Evolutionary conservation across 768 basidiomycete species (phyloP).

Genomic region (Pulveroboletus sp.): DNA sequence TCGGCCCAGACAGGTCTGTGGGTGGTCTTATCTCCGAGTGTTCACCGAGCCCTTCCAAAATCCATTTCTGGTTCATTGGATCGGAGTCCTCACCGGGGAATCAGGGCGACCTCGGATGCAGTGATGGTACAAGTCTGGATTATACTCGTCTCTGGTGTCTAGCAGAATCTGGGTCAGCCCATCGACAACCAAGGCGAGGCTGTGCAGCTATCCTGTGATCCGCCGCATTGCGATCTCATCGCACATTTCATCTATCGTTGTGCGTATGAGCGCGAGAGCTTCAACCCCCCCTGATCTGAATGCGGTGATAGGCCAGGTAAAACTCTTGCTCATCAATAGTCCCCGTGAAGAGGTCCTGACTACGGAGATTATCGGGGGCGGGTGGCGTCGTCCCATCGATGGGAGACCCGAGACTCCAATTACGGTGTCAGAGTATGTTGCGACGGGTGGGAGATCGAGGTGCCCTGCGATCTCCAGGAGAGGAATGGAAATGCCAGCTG

Average conservation of each 20-base stretch:
- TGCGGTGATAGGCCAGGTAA: constrained; percentile 79
- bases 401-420: constrained; percentile 50
- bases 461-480: constrained; percentile 66
- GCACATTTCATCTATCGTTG: constrained; percentile 85
- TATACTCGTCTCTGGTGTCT: constrained; percentile 62
- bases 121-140: constrained; percentile 69
- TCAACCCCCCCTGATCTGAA: constrained; percentile 83
- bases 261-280: constrained; percentile 78
- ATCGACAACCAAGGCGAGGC: constrained; percentile 60
- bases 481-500: constrained; percentile 66
- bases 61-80: constrained; percentile 42
- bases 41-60: constrained; percentile 57
- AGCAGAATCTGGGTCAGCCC: constrained; percentile 59
- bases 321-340: constrained; percentile 84
- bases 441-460: constrained; percentile 78
- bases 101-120: constrained; percentile 78
- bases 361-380: constrained; percentile 55
- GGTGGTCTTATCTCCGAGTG: constrained; percentile 41
- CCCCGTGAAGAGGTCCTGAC: constrained; percentile 69
- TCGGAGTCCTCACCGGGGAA: constrained; percentile 67
- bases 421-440: constrained; percentile 91
- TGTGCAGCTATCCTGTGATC: constrained; percentile 57
- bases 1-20: constrained; percentile 66
- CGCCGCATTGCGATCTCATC: constrained; percentile 62
- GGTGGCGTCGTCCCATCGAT: constrained; percentile 29